Base-by-base conservation (phyloP, 257 asterid genomes). In the Solanum pinnatisectum region DNA sequence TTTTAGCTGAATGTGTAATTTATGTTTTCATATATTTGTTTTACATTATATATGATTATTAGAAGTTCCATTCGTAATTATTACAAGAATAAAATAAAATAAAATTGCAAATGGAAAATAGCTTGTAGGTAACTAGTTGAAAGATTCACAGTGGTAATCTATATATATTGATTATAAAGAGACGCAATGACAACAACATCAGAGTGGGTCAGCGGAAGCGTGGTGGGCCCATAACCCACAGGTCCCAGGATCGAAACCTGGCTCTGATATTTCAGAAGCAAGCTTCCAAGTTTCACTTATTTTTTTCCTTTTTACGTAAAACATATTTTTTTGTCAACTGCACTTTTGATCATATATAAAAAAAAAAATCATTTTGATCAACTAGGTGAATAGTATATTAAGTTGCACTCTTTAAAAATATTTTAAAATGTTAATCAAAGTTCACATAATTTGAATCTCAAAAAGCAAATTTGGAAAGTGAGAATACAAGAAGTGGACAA, bases 171-270 rank as follows among this genome's bases (percentile, higher is more conserved):
- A 16, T 16, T 16, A 6, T 16, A 5, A 15, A 0, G 63, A 2
- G 0, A 16, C 0, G 3, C 0, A 3, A 8, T 0, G 1, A 1
- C 60, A 88, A 86, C 60, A 60, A 42, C 7, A 88, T 92, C 94
- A 90, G 91, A 92, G 93, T 92, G 93, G 93, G 93, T 93, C 94
- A 92, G 94, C 91, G 94, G 94, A 92, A 91, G 94, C 92, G 93
- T 91, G 94, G 98, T 94, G 98, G 98, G 98, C 98, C 98, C 93
- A 96, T 94, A 96, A 96, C 98, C 99, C 98, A 96, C 98, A 94
- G 99, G 99, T 95, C 98, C 98, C 95, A 95, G 98, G 99, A 97
- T 96, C 96, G 98, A 97, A 95, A 96, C 99, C 98, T 96, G 94
- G 98, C 98, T 97, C 95, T 95, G 98, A 95, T 97, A 71, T n/a